phyloP scores from a whole-genome alignment of 306 rosid species.

The Begonia masoniana region DNA sequence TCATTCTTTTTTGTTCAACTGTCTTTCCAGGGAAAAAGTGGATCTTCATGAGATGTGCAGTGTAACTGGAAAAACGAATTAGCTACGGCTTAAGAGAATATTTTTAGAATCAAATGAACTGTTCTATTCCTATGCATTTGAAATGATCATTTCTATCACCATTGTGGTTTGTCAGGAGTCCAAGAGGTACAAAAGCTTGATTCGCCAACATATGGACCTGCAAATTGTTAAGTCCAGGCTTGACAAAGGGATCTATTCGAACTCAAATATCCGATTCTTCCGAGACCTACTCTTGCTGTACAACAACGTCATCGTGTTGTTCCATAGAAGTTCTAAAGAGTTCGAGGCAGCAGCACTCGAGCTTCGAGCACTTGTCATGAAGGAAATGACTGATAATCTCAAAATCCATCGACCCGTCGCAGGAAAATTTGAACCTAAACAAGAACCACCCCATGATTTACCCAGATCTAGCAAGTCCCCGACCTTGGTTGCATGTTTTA shows the following conservation, averaged over 20 bases:
- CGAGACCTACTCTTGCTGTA: constrained; percentile 37
- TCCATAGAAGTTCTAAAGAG: constrained; percentile 20
- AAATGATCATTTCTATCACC: no score
- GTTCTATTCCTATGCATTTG: no score
- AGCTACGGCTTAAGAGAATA: no score
- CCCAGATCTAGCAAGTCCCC: constrained; percentile 20
- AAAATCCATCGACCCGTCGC: background rate
- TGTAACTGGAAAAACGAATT: no score
- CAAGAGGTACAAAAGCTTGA: constrained; percentile 24
- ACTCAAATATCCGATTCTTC: constrained; percentile 18
- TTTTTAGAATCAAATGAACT: no score
- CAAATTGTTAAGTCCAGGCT: constrained; percentile 22
- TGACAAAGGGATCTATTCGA: constrained; percentile 21
- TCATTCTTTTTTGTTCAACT: no score
- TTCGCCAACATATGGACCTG: constrained; percentile 38
- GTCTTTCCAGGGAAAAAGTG: no score
- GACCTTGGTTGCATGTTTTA: constrained; percentile 15
- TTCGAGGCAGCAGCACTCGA: constrained; percentile 20
- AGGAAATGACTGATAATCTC: constrained; percentile 22
- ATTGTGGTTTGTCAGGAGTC: constrained; percentile 23
- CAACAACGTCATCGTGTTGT: constrained; percentile 33
- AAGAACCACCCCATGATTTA: constrained; percentile 6
- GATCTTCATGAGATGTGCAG: no score
- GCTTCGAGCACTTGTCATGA: constrained; percentile 22
- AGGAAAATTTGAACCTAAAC: constrained; percentile 12